Base-by-base conservation (phyloP, 2,329 filamentous ascomycete species). In the Bretziella fagacearum region DNA sequence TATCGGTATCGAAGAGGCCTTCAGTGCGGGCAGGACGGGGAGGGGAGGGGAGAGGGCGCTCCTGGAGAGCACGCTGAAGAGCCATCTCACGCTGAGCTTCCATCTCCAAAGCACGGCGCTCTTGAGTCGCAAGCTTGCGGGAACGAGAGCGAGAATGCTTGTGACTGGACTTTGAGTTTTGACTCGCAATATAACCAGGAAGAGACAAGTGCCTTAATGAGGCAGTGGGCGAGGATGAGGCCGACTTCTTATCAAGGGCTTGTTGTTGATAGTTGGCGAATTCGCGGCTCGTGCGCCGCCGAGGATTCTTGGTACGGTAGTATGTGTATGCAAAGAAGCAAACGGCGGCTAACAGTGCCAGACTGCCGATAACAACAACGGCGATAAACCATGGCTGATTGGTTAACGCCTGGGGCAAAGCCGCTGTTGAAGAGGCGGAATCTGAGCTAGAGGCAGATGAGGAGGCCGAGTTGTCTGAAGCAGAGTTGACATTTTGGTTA, bases 331-430 rank as follows among this genome's bases (percentile, higher is more conserved):
- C 37, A 17, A 42, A 11, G 15, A 39, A 42, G 10, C 47, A 27
- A 15, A 47, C n/a, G 25, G 27, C 45, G 11, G 37, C 27, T 8
- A 48, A 40, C 15, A 51, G 41, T 10, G 45, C n/a, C 3, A 47
- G 32, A 25, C 44, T 42, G 36, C 45, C 46, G 22, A 42, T 37
- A 1, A 51, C 49, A 1, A 48, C 23, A n/a, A 47, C 37, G 22
- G 46, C 45, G 32, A 51, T 43, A 13, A 51, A 48, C 49, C 49
- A 51, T 25, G 42, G 35, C 15, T 42, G 45, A 42, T 50, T 40
- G 25, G 44, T 47, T 13, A 50, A 10, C 4, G 48, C 44, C 18
- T 47, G 39, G 2, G 15, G 4, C 18, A 22, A 4, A 8, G n/a
- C 35, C 23, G 35, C 7, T 39, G 35, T 22, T 39, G 35, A 39